Conservation (phyloP, 108 stramenopile genomes). For the Nitzschia sp. region DNA sequence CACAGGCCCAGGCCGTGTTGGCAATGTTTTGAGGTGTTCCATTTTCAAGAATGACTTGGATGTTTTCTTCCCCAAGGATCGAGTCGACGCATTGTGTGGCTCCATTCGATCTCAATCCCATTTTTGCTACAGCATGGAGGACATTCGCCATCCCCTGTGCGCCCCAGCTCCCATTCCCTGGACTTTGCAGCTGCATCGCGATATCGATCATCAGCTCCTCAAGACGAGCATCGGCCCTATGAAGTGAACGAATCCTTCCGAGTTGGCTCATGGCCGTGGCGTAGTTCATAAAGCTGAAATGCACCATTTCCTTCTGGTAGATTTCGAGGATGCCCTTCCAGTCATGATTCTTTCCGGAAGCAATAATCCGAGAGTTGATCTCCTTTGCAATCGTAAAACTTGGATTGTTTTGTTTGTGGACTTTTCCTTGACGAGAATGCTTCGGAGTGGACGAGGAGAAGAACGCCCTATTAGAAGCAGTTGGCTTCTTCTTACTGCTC, state of each 20-base stretch:
- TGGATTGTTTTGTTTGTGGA: too few species aligned
- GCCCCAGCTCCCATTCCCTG: not conserved
- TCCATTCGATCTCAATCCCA: not conserved
- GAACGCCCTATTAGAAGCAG: too few species aligned
- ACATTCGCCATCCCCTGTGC: not conserved
- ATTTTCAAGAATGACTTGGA: not conserved
- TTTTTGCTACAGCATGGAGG: conserved; percentile 23
- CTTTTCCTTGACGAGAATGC: too few species aligned
- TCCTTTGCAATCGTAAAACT: too few species aligned
- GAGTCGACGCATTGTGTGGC: not conserved
- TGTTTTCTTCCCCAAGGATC: not conserved
- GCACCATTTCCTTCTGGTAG: not conserved
- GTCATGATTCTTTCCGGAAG: not conserved
- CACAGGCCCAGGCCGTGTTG: not conserved
- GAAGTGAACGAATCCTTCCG: conserved; percentile 10
- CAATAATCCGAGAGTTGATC: not conserved
- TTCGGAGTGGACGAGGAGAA: too few species aligned
- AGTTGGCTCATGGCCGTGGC: conserved; percentile 23
- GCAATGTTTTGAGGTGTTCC: conserved; percentile 14
- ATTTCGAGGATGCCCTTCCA: not conserved
- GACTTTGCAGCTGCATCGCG: not conserved
- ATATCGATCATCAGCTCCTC: conserved; percentile 12
- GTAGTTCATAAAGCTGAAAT: conserved; percentile 18
- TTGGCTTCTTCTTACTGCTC: too few species aligned
- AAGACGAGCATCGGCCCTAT: conserved; percentile 5